Evolutionary conservation across 352 stramenopile genomes (phyloP), one percentile per base, ranked within the genome.

Genomic region (Pythium guiyangense): DNA sequence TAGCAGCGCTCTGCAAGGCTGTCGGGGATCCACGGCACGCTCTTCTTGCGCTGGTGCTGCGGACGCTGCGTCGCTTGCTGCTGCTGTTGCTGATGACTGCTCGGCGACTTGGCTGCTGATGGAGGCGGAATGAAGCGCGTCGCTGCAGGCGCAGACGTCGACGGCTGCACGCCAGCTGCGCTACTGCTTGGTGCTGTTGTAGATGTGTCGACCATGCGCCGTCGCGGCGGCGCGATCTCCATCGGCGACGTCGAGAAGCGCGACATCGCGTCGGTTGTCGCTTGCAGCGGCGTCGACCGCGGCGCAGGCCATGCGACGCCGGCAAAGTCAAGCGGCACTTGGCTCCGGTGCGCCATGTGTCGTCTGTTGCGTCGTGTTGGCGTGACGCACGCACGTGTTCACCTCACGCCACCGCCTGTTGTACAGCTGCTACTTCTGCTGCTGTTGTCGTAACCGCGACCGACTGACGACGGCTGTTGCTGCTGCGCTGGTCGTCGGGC

Each of bases 1-100:
- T 94, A 94, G 61, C 84, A 94, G n/a, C 68, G 73, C 63, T 92
- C 80, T 0, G 83, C 86, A 17, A 96, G 76, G 34, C 67, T 83
- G 59, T 96, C 85, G 26, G 86, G 86, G 10, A 96, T 84, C 86
- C 86, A 96, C 5, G 84, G 70, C 44, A 90, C 77, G 39, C 73
- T 76, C 43, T 67, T 69, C 39, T 70, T 71, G 20, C 65, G 70
- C 54, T 63, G 59, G n/a, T 73, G 63, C 18, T 60, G 52, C 20
- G 31, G 52, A 0, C 44, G 52, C 20, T 63, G 66, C 15, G 72
- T 68, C 27, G 63, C 64, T 37, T 63, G 44, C 0, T 57, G 42
- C 17, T 67, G 45, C 2, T 60, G 58, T 49, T 68, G 57, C 43
- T 64, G 64, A 15, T 64, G 58, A 18, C 43, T 60, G 44, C 54